Conservation (phyloP, 257 asterid genomes). For the Thymus quinquecostatus region DNA sequence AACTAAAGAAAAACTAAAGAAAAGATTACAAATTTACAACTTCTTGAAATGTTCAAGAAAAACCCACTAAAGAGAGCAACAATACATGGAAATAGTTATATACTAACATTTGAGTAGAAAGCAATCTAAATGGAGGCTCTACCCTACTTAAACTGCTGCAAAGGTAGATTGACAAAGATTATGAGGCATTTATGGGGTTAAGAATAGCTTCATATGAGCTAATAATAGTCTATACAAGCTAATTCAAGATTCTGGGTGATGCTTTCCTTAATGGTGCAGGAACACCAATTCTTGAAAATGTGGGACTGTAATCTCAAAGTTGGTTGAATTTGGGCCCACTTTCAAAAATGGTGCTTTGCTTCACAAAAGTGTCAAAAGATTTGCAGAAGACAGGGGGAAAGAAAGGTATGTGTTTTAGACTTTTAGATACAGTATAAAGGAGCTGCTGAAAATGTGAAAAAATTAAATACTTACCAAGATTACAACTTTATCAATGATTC, state of each 20-base stretch:
- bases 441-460: conserved; percentile 18
- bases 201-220: conserved; percentile 4
- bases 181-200: conserved; percentile 4
- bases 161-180: conserved; percentile 1
- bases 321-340: conserved; percentile 40
- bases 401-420: conserved; percentile 18
- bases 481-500: not conserved
- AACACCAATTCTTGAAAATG: conserved; percentile 7
- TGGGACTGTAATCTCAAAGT: conserved; percentile 22
- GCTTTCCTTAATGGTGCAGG: conserved; percentile 12
- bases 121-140: conserved; percentile 2
- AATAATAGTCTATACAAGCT: not conserved
- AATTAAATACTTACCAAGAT: not conserved
- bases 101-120: not conserved
- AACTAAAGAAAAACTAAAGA: not conserved
- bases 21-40: conserved; percentile 13
- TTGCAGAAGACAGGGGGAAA: conserved; percentile 32
- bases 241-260: conserved; percentile 11
- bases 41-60: conserved; percentile 2
- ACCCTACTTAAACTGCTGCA: not conserved
- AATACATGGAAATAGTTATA: not conserved
- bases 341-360: conserved; percentile 40
- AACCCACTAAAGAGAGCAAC: conserved; percentile 1
- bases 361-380: conserved; percentile 26
- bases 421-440: not conserved